Evolutionary conservation across 768 basidiomycete genomes (phyloP).

Genomic region (Antrodiella citrinella): DNA sequence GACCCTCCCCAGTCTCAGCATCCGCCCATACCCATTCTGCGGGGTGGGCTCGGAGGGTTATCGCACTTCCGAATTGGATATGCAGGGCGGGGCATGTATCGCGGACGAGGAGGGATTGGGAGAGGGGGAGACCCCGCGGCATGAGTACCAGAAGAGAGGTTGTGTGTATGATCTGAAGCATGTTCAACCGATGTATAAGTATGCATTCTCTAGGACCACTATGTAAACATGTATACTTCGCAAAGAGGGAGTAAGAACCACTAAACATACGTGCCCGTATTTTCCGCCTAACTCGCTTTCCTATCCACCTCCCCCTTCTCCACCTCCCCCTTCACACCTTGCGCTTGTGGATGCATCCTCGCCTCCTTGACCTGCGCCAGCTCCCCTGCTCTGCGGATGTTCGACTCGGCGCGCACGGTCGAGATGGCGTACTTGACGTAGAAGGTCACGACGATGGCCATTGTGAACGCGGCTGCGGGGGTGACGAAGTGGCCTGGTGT

Average conservation of each 20-base stretch:
- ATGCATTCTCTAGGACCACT: too few relatives aligned
- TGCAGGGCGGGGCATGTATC: neutral
- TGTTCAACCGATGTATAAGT: too few relatives aligned
- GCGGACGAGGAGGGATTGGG: neutral
- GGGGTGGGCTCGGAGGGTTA: neutral
- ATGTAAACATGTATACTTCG: too few relatives aligned
- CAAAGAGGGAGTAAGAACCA: too few relatives aligned
- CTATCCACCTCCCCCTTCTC: neutral
- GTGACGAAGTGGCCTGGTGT: slow-evolving; percentile 13
- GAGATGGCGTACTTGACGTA: slow-evolving; percentile 14
- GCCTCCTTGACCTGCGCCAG: slow-evolving; percentile 2
- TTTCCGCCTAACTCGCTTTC: too few relatives aligned
- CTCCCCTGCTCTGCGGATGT: slow-evolving; percentile 4
- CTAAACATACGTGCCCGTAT: too few relatives aligned
- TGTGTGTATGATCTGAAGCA: too few relatives aligned
- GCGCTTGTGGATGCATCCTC: neutral
- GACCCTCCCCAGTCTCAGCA: neutral
- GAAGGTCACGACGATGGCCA: slow-evolving; percentile 13
- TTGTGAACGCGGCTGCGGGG: slow-evolving; percentile 17
- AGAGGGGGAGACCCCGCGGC: too few relatives aligned
- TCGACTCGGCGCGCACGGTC: slow-evolving; percentile 12
- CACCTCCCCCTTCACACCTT: neutral
- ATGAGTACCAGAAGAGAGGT: too few relatives aligned
- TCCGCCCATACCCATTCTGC: neutral
- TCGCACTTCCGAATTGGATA: neutral